These are phyloP conservation scores for Phalaenopsis equestris DNA, from an alignment of 106 monocot genomes.

Conservation along the genomic window DNA sequence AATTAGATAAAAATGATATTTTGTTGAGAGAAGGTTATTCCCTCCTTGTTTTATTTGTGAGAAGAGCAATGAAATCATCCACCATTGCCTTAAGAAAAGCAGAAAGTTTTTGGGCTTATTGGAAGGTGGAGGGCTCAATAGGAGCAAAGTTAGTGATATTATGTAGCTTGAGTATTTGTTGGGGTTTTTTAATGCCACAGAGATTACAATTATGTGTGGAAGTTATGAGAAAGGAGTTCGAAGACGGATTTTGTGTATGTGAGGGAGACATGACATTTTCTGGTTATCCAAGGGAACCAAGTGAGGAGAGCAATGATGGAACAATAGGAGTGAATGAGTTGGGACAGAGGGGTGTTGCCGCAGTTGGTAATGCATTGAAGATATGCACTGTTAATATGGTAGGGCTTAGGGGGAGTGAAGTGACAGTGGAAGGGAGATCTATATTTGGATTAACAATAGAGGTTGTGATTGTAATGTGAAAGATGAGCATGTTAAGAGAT, in stretches of 20 bases:
- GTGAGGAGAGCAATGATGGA: background rate
- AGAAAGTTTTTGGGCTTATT: background rate
- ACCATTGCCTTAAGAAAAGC: background rate
- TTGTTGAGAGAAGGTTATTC: too few species aligned
- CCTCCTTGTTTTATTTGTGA: too few species aligned
- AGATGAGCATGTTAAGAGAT: background rate
- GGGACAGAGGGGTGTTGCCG: background rate
- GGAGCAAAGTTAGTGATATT: background rate
- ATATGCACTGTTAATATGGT: too few species aligned
- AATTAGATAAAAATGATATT: too few species aligned
- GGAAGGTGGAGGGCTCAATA: background rate
- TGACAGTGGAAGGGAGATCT: background rate
- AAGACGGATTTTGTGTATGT: too few species aligned
- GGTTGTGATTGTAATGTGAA: background rate
- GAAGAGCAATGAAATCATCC: background rate
- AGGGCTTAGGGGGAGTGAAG: background rate
- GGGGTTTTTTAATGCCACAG: too few species aligned
- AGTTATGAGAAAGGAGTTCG: too few species aligned
- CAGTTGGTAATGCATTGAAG: too few species aligned
- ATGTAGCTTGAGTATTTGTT: background rate
- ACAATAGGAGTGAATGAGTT: background rate
- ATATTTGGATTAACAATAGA: background rate
- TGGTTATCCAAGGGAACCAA: background rate
- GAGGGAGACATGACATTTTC: too few species aligned
- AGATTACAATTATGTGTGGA: too few species aligned